These are phyloP conservation scores for Agaricales sp. DNA, from an alignment of 1,284 basidiomycete species.

Conservation along the genomic window DNA sequence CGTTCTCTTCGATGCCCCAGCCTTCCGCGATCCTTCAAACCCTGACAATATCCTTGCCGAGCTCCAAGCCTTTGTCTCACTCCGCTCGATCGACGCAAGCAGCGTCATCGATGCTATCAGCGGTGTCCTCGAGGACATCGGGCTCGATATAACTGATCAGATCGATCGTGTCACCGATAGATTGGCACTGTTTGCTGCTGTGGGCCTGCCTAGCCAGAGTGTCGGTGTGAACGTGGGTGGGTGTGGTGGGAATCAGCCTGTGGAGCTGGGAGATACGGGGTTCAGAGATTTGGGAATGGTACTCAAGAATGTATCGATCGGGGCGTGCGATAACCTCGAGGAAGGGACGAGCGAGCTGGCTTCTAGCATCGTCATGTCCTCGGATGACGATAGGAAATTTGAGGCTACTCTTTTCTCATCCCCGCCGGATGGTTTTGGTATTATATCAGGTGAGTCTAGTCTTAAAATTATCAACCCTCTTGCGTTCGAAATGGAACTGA, in stretches of 20 bases:
- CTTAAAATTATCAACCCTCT: too few relatives aligned
- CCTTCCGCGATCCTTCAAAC: slow-evolving; percentile 23
- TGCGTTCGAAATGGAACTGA: background rate
- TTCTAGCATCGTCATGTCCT: background rate
- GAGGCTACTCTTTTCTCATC: slow-evolving; percentile 25
- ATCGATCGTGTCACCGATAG: slow-evolving; percentile 19
- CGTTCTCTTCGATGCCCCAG: slow-evolving; percentile 26
- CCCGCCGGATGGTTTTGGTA: slow-evolving; percentile 25
- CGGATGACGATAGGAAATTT: slow-evolving; percentile 16
- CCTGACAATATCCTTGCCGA: slow-evolving; percentile 18
- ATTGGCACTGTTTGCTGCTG: slow-evolving; percentile 21
- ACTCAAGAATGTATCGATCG: slow-evolving; percentile 20
- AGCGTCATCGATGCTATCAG: slow-evolving; percentile 14
- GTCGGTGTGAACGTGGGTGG: slow-evolving; percentile 21
- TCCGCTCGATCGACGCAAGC: slow-evolving; percentile 18
- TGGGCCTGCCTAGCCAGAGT: slow-evolving; percentile 21
- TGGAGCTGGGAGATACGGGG: slow-evolving; percentile 17
- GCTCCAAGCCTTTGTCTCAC: slow-evolving; percentile 26
- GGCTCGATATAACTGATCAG: slow-evolving; percentile 19
- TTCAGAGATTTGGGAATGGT: slow-evolving; percentile 22
- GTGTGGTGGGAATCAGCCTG: slow-evolving; percentile 14
- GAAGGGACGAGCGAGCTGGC: slow-evolving; percentile 9
- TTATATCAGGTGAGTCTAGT: slow-evolving; percentile 31
- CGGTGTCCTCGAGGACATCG: slow-evolving; percentile 16
- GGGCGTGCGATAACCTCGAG: slow-evolving; percentile 15